These are phyloP conservation scores for Tulasnella sp. DNA, from an alignment of 768 basidiomycete species.

Conservation along the genomic window DNA sequence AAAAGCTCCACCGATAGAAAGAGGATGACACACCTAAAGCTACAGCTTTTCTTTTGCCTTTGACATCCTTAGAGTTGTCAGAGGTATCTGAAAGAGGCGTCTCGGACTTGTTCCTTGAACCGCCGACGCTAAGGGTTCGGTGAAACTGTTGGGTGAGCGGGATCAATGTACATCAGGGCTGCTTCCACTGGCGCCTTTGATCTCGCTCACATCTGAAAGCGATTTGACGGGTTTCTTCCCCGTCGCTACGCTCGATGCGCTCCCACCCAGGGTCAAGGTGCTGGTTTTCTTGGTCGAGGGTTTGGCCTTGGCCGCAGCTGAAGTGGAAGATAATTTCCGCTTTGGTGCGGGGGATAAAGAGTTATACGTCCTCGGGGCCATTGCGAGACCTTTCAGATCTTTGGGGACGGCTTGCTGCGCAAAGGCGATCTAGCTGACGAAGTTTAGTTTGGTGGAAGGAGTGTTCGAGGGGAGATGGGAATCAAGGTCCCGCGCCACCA, in stretches of 20 bases:
- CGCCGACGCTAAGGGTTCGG: neutral
- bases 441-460: neutral
- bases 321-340: conserved; percentile 1
- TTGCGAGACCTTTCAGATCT: neutral
- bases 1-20: neutral
- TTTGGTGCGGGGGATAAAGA: neutral
- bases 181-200: too few species aligned
- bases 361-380: neutral
- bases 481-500: neutral
- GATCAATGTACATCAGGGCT: too few species aligned
- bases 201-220: neutral
- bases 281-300: conserved; percentile 19
- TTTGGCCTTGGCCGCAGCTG: neutral
- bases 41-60: conserved; percentile 17
- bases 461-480: neutral
- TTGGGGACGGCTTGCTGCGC: neutral
- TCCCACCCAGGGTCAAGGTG: conserved; percentile 10
- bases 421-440: neutral
- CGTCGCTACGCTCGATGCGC: neutral
- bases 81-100: neutral
- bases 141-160: neutral
- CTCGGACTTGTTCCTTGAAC: neutral
- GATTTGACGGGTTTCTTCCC: conserved; percentile 1
- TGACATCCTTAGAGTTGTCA: neutral
- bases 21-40: neutral